These are phyloP conservation scores for Akanthomyces muscarius DNA, from an alignment of 2,329 filamentous ascomycete species.

Conservation along the genomic window DNA sequence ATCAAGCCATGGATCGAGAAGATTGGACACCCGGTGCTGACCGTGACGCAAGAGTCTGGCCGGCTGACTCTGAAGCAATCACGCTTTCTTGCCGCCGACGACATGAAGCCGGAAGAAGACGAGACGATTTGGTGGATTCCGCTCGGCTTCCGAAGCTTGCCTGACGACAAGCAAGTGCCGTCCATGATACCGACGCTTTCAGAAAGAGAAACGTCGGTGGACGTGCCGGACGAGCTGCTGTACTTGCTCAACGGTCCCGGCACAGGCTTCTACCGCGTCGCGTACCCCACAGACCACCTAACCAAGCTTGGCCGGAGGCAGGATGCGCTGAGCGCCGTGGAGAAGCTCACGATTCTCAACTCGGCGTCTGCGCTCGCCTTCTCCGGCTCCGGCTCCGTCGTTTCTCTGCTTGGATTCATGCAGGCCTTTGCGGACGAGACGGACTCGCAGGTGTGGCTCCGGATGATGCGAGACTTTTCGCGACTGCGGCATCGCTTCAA, in stretches of 20 bases:
- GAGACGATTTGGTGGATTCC: conserved; percentile 84
- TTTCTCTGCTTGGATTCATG: conserved; percentile 76
- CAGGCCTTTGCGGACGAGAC: conserved; percentile 76
- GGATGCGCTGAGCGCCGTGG: conserved; percentile 71
- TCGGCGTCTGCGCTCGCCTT: conserved; percentile 87
- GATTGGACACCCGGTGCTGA: conserved; percentile 86
- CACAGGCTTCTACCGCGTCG: conserved; percentile 85
- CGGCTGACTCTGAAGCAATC: conserved; percentile 89
- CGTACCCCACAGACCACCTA: conserved; percentile 79
- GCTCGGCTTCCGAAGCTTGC: conserved; percentile 78
- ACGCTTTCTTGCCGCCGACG: conserved; percentile 85
- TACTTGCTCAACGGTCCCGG: conserved; percentile 93
- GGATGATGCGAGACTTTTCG: conserved; percentile 71
- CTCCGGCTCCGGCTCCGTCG: conserved; percentile 76
- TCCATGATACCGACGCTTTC: conserved; percentile 46
- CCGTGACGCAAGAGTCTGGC: conserved; percentile 65
- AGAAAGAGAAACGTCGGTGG: conserved; percentile 73
- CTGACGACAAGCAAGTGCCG: conserved; percentile 75
- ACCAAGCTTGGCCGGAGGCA: conserved; percentile 74
- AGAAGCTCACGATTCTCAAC: conserved; percentile 89
- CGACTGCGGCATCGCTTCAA: conserved; percentile 79
- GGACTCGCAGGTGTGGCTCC: conserved; percentile 85
- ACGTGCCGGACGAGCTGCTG: conserved; percentile 69
- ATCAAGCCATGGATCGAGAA: conserved; percentile 98
- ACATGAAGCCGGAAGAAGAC: conserved; percentile 91